phyloP scores from a whole-genome alignment of 352 stramenopile species.

The Globisporangium heterothallicum region DNA sequence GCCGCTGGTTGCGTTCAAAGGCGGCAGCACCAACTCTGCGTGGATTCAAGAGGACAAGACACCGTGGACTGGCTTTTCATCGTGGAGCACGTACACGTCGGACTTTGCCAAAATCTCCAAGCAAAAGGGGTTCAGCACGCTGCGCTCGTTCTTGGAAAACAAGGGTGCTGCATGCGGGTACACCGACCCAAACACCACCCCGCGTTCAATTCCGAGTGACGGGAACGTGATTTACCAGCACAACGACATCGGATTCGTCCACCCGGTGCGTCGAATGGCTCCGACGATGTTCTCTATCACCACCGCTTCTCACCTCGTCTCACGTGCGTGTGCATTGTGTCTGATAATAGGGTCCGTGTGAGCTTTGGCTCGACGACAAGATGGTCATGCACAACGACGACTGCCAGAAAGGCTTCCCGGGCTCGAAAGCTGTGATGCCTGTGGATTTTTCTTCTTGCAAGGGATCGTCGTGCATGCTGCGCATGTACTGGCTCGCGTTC shows the following conservation, averaged over 20 bases:
- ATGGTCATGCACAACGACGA: constrained; percentile 19
- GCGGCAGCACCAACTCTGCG: not conserved
- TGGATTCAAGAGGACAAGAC: not conserved
- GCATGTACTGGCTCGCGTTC: constrained; percentile 22
- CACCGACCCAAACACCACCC: not conserved
- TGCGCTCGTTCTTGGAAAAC: not conserved
- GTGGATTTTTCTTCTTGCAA: constrained; percentile 18
- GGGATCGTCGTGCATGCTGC: constrained; percentile 8
- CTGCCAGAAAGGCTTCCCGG: constrained; percentile 9
- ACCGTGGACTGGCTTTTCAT: not conserved
- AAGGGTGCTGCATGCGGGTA: not conserved
- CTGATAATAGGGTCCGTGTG: constrained; percentile 13
- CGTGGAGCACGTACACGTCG: not conserved
- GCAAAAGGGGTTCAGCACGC: not conserved
- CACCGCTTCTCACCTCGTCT: too few species aligned
- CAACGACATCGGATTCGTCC: not conserved
- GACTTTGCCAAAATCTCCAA: not conserved
- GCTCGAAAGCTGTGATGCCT: constrained; percentile 4
- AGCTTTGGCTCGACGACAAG: constrained; percentile 18
- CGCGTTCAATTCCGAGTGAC: not conserved
- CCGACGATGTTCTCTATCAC: too few species aligned
- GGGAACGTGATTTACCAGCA: not conserved
- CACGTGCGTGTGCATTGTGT: too few species aligned
- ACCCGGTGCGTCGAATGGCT: not conserved
- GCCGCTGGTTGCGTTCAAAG: not conserved